Percentiles rank a stretch among this genome's conserved stretches.
Evolutionary conservation across 192 early-diverging fungal genomes (phyloP).

Genomic region (Cetraspora pellucida): DNA sequence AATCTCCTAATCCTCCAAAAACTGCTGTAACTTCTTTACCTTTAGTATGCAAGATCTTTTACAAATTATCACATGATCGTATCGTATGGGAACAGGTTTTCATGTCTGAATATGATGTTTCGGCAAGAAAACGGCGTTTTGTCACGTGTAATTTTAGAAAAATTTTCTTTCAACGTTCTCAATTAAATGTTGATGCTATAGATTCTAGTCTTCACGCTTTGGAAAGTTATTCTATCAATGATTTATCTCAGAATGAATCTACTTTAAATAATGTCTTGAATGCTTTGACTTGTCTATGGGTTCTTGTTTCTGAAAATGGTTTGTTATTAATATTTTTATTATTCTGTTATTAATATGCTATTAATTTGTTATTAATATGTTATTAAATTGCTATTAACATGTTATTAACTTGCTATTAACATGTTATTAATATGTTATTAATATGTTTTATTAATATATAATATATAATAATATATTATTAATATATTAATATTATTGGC

Average conservation of each 20-base stretch:
- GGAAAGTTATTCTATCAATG: background rate
- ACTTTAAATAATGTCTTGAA: slow-evolving; percentile 2
- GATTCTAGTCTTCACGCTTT: background rate
- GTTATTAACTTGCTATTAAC: too few species aligned
- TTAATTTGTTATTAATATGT: too few species aligned
- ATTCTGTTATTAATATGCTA: too few species aligned
- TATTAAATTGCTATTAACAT: too few species aligned
- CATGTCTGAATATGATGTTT: background rate
- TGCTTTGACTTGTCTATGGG: slow-evolving; percentile 14
- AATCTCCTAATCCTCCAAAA: slow-evolving; percentile 6
- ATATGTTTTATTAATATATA: too few species aligned
- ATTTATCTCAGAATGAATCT: background rate
- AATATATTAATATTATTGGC: background rate
- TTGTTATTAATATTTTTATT: background rate
- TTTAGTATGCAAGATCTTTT: background rate
- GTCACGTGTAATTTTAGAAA: slow-evolving; percentile 15
- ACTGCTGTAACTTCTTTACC: slow-evolving; percentile 20
- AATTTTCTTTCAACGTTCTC: slow-evolving; percentile 15
- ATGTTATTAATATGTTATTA: too few species aligned
- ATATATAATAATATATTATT: too few species aligned
- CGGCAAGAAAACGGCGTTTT: slow-evolving; percentile 21
- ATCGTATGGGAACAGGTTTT: slow-evolving; percentile 23
- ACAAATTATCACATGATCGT: slow-evolving; percentile 2
- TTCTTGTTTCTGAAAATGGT: slow-evolving; percentile 24
- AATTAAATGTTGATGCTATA: background rate